These are phyloP conservation scores for Venturia oleaginea DNA, from an alignment of 2,329 filamentous ascomycete species.

Conservation along the genomic window DNA sequence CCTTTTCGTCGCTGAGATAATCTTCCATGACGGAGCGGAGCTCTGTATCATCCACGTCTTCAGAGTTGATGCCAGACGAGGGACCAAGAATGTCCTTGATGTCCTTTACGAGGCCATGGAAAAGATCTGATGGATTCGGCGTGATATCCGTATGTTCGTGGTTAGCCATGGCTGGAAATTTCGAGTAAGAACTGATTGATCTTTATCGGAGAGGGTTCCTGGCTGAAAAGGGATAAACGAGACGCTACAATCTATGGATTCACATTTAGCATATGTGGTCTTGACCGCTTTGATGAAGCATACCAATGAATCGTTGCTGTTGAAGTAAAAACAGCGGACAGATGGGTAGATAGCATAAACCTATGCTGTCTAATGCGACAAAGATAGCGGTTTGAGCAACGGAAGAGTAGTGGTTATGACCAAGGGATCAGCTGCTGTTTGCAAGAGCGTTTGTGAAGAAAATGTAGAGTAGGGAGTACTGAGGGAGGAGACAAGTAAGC, in stretches of 20 bases:
- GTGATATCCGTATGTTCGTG: neutral
- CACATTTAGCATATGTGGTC: neutral
- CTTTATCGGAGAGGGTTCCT: neutral
- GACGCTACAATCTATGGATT: neutral
- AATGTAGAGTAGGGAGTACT: neutral
- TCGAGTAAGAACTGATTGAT: neutral
- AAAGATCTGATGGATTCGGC: conserved; percentile 28
- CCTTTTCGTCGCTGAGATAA: conserved; percentile 58
- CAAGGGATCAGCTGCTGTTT: neutral
- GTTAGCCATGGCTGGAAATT: neutral
- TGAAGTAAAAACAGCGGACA: neutral
- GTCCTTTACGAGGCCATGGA: conserved; percentile 62
- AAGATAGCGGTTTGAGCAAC: neutral
- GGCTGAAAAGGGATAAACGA: neutral
- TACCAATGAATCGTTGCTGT: neutral
- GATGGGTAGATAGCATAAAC: neutral
- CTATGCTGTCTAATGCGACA: neutral
- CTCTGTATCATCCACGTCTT: conserved; percentile 66
- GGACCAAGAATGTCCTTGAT: conserved; percentile 69
- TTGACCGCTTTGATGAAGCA: neutral
- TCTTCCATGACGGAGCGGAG: conserved; percentile 64
- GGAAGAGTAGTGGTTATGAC: neutral
- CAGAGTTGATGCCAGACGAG: conserved; percentile 71
- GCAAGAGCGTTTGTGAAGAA: neutral
- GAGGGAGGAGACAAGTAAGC: neutral